phyloP scores from a whole-genome alignment of 306 rosid genomes.

The Trifolium pratense region DNA sequence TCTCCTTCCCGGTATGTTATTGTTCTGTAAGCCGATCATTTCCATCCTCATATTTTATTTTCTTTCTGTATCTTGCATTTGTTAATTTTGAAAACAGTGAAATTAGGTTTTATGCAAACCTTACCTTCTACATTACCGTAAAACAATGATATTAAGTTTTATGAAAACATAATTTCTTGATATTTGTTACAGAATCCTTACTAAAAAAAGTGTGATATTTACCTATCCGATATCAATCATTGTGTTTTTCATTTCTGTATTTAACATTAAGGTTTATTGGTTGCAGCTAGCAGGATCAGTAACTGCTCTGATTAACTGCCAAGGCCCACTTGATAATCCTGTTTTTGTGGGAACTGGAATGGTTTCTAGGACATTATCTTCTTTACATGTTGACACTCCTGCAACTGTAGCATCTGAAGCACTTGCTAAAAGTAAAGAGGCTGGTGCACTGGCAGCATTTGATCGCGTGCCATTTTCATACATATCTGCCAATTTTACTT shows the following conservation, averaged over 20 bases:
- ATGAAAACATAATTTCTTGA: slow-evolving; percentile 29
- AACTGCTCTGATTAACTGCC: slow-evolving; percentile 94
- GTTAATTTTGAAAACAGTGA: slow-evolving; percentile 21
- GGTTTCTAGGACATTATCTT: slow-evolving; percentile 82
- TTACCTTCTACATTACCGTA: background rate
- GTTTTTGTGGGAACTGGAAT: slow-evolving; percentile 94
- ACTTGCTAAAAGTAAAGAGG: slow-evolving; percentile 78
- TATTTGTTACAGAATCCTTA: slow-evolving; percentile 8
- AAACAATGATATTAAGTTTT: slow-evolving; percentile 4
- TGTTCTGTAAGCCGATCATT: slow-evolving; percentile 18
- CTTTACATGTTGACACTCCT: slow-evolving; percentile 58
- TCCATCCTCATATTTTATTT: slow-evolving; percentile 20
- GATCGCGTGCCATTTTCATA: slow-evolving; percentile 90
- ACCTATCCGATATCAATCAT: slow-evolving; percentile 16
- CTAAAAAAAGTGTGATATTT: slow-evolving; percentile 19
- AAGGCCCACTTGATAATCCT: slow-evolving; percentile 92
- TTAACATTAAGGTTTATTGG: slow-evolving; percentile 36
- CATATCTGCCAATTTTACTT: slow-evolving; percentile 93
- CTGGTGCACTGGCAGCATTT: slow-evolving; percentile 92
- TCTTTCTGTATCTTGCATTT: slow-evolving; percentile 12
- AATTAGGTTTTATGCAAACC: slow-evolving; percentile 20
- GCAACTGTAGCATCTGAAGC: slow-evolving; percentile 78
- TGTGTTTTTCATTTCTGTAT: slow-evolving; percentile 38
- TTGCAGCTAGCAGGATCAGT: slow-evolving; percentile 95
- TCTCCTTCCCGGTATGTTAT: slow-evolving; percentile 77